Evolutionary conservation across 768 basidiomycete species (phyloP), one percentile per base, ranked within the genome.

Genomic region (Podaxis sp.): DNA sequence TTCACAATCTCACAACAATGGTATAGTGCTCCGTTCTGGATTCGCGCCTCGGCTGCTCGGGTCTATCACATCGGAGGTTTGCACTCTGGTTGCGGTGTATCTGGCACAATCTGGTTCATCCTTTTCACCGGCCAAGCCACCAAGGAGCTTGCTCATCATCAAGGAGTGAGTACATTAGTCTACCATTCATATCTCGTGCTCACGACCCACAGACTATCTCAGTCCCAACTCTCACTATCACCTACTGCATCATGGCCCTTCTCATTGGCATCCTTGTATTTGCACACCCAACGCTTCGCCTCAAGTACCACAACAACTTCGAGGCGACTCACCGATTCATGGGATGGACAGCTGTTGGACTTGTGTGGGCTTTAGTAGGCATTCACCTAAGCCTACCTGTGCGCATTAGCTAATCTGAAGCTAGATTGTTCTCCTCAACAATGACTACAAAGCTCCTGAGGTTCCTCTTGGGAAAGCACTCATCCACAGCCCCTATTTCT

Each of bases 31-130:
- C 83, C 71, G 9, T 65, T 75, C 65, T 79, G 76, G 72, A 69
- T 85, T 57, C 79, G 84, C 11, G 75, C 79, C 8, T 68, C 76
- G 30, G 73, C 78, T 38, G 84, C 83, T 11, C 77, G 81, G 55
- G 81, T 85, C 0, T 86, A 82, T 64, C 80, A 82, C 62, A 83
- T 83, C 63, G 84, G 84, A 36, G 84, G 84, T 66, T 80, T 80
- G 6, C 84, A 86, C 66, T 82, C 81, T 56, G 84, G 84, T 15
- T 75, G 78, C 54, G 84, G 80, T 1, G 75, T 80, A 9, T 80
- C 84, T n/a, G 82, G 81, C 1, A 74, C 82, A 3, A 75, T 84
- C 5, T 85, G 84, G 83, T 75, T 82, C 61, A 75, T 83, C 61
- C 74, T 80, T 46, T 85, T 82, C 71, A 76, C 79, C 12, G 79